Base-by-base conservation (phyloP, 1,284 basidiomycete genomes). In the Polyporus tsugae region DNA sequence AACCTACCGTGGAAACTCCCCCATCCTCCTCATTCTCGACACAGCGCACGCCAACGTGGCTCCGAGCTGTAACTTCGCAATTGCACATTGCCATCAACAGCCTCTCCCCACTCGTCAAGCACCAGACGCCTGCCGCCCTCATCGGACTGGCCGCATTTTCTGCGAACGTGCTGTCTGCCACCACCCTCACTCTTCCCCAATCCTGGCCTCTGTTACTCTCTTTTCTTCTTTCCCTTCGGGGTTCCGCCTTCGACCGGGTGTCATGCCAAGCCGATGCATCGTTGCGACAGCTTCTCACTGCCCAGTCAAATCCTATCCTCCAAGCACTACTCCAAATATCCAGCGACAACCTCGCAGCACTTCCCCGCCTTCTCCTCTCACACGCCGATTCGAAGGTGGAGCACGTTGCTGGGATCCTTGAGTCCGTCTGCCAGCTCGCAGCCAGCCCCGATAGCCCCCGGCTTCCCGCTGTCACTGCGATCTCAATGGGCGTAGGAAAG, bases 291-390 rank as follows among this genome's bases (percentile, higher is more conserved):
- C 80, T 93, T 25, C 81, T 93, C 9, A 15, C 74, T 11, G 66
- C 77, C 6, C 71, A 80, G 29, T 85, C 86, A 19, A 79, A 78
- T 60, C 78, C 81, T 2, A 78, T 94, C 11, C 79, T 91, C 35
- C 85, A 86, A 69, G 84, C 82, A 4, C 78, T 90, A 38, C 80
- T 88, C 68, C 84, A 86, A 59, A 87, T 85, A 38, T 87, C 86
- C 0, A 81, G 84, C 71, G 89, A 93, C 55, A 87, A 89, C 68
- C 83, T 97, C 41, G 81, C 87, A n/a, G 82, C 90, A 0, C 82
- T 98, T 4, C 94, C 96, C n/a, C 87, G 89, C 11, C 82, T 93
- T 11, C 84, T 97, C 49, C 82, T 85, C 7, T 87, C 89, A 4
- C 89, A 87, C 62, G 87, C 92, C 17, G 94, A 96, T 72, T 79